Percentiles rank a stretch among this genome's conserved stretches.
Conservation (phyloP, 768 basidiomycete species). For the Tricholomella constricta region DNA sequence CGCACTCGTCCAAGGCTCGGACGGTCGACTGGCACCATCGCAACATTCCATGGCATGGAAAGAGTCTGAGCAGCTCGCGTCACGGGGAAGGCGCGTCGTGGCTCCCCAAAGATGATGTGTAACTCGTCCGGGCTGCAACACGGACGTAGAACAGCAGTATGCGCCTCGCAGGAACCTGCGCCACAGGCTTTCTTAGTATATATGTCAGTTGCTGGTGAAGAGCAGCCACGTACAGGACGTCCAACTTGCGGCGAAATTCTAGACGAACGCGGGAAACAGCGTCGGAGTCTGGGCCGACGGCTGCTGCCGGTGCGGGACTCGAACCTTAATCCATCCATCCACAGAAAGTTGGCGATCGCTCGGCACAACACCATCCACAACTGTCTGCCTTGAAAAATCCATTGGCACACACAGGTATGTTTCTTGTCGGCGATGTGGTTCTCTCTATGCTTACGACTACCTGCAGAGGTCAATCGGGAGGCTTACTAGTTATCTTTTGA, state of each 20-base stretch:
- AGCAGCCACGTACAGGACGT: not conserved
- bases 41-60: conserved; percentile 78
- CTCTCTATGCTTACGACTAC: not conserved
- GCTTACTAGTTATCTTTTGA: conserved; percentile 52
- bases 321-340: conserved; percentile 37
- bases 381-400: conserved; percentile 92
- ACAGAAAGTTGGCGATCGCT: conserved; percentile 32
- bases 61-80: conserved; percentile 18
- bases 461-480: conserved; percentile 86
- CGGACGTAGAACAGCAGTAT: not conserved
- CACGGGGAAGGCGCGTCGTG: conserved; percentile 19
- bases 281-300: conserved; percentile 15
- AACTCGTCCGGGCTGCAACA: not conserved
- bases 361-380: conserved; percentile 28
- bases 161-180: not conserved
- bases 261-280: not conserved
- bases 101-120: conserved; percentile 3
- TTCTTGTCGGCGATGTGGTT: not conserved
- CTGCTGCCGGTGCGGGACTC: conserved; percentile 23
- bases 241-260: conserved; percentile 5
- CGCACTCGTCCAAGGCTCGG: conserved; percentile 42
- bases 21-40: conserved; percentile 65
- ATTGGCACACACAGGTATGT: conserved; percentile 79
- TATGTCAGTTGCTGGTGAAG: not conserved
- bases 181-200: not conserved